Percentiles rank a stretch among this genome's conserved stretches.
Conservation (phyloP, 2,329 filamentous ascomycete species). For the Ascochyta pisi region DNA sequence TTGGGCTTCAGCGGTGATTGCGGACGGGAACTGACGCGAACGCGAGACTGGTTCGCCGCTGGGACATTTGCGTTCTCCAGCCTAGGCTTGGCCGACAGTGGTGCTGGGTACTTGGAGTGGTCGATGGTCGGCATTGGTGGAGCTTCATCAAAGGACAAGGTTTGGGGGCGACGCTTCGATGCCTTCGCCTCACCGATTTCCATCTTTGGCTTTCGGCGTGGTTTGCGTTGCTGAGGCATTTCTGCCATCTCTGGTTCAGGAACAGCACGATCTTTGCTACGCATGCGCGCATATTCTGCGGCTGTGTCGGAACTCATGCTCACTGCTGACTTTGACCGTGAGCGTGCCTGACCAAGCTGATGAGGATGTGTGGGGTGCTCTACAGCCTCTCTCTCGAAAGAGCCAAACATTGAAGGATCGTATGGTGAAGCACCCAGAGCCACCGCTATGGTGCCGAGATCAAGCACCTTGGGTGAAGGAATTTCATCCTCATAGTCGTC, state of each 20-base stretch:
- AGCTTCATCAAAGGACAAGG: conserved; percentile 11
- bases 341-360: conserved; percentile 40
- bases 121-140: conserved; percentile 34
- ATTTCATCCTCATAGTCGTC: conserved; percentile 23
- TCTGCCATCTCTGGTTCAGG: conserved; percentile 25
- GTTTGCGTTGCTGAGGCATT: conserved; percentile 34
- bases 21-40: conserved; percentile 7
- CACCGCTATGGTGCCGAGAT: conserved; percentile 52
- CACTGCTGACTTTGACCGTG: conserved; percentile 39
- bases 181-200: conserved; percentile 34
- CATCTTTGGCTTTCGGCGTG: conserved; percentile 37
- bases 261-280: conserved; percentile 43
- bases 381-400: conserved; percentile 23
- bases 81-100: conserved; percentile 14
- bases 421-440: conserved; percentile 54
- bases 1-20: conserved; percentile 11
- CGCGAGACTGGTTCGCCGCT: conserved; percentile 13
- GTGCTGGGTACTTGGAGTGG: conserved; percentile 17
- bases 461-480: conserved; percentile 36
- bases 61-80: conserved; percentile 9
- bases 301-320: conserved; percentile 47
- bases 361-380: conserved; percentile 44
- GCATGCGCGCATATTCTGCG: conserved; percentile 44
- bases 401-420: conserved; percentile 47
- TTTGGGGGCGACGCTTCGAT: conserved; percentile 25